Evolutionary conservation across 1,139 yeast genomes (phyloP), one percentile per base, ranked within the genome.

Genomic region (Candida sanyaensis): DNA sequence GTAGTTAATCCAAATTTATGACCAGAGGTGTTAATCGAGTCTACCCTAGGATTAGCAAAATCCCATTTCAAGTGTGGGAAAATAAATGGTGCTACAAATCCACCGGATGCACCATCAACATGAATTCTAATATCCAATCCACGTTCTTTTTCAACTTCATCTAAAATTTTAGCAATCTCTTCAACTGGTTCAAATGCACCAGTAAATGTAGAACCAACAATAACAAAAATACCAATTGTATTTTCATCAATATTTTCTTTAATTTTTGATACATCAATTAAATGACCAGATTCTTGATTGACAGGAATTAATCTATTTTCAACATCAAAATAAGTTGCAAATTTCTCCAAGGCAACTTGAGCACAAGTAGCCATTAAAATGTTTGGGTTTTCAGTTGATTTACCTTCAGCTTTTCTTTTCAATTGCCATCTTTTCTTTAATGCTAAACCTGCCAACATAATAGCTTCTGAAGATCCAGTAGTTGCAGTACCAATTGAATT

Each of bases 61-160:
- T 90, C 97, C 97, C 97, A 91, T 54, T 76, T 77, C 55, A 85
- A 73, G 28, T 83, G 78, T 6, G 96, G 96, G 64, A 77, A 86
- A 28, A 83, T 68, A 61, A 91, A 88, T 17, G 97, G 96, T 2
- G 96, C 96, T 34, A 89, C 81, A 62, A 91, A 83, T 1, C 87
- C 97, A 49, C 97, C 97, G 40, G 91, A 82, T 1, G 97, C 97
- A 55, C 95, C 97, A 65, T 91, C 97, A 36, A 91, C 96, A 63
- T 91, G 97, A 61, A 91, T 90, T 48, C 95, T 90, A 45, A 88
- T 69, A 58, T 79, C 80, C 52, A 73, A 56, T 2, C 96, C 96
- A 6, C 78, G 83, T 62, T 88, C 86, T 52, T 73, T 66, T 63
- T 91, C 84, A 55, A 81, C 78, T 49, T 84, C 81, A 63, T 87